phyloP scores from a whole-genome alignment of 208 protist species.

The Angomonas ambiguus region DNA sequence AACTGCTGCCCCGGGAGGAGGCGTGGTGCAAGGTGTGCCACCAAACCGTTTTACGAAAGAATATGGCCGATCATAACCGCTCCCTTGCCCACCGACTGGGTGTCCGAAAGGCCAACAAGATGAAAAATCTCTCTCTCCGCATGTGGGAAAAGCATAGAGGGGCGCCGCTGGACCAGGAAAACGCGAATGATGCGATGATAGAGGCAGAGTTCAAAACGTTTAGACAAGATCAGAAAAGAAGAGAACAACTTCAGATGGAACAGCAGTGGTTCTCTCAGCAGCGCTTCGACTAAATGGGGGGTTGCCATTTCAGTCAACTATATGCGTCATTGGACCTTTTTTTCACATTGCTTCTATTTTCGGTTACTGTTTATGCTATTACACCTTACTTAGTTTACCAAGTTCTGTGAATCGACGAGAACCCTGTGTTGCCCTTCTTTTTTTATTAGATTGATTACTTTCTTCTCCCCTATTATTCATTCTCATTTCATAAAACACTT shows the following conservation, averaged over 20 bases:
- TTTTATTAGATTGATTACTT: not conserved
- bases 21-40: constrained; percentile 82
- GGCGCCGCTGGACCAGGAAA: constrained; percentile 60
- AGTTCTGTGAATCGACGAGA: no score
- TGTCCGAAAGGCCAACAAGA: constrained; percentile 50
- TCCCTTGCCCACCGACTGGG: constrained; percentile 51
- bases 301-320: not conserved
- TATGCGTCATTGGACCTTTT: not conserved
- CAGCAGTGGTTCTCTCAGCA: constrained; percentile 8
- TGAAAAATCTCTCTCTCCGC: constrained; percentile 61
- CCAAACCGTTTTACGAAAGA: constrained; percentile 39
- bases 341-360: constrained; percentile 3
- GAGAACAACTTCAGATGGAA: constrained; percentile 33
- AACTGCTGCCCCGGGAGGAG: constrained; percentile 65
- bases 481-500: not conserved
- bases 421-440: not conserved
- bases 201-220: constrained; percentile 60
- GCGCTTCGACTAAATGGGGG: not conserved
- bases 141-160: constrained; percentile 80
- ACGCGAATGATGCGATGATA: constrained; percentile 38
- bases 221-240: constrained; percentile 46
- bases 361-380: no score
- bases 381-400: no score
- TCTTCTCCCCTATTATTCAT: not conserved
- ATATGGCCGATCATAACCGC: constrained; percentile 33